Evolutionary conservation across 2,329 filamentous ascomycete genomes (phyloP), one percentile per base, ranked within the genome.

Genomic region (Arthrobotrys pseudoclavata): DNA sequence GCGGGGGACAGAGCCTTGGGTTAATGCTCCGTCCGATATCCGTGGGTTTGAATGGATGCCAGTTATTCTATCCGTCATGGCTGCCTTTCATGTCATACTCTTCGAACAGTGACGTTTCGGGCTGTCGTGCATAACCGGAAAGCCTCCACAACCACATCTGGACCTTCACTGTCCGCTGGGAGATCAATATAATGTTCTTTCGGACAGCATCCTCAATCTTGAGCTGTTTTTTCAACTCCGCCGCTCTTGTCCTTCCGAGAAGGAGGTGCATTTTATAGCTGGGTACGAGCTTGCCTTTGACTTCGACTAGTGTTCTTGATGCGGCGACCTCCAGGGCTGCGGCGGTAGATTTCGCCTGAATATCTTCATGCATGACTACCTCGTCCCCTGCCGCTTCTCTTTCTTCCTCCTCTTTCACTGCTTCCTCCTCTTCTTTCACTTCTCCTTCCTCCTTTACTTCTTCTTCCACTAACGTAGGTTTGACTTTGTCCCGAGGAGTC

Each of bases 71-170:
- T 29, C 22, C 37, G 63, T 7, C 18, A 24, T 67, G 48, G 31
- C 7, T n/a, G 31, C 18, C 13, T 60, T 42, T 67, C 60, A 13
- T n/a, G 34, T 68, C 53, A 18, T 53, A n/a, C 9, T 69, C 55
- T 18, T 50, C 29, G 52, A 76, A 76, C 3, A 70, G 61, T 15
- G 72, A 70, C 22, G 37, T 48, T 24, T 15, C 47, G 10, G 66
- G 57, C 45, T 70, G 24, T 47, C 79, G 53, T 37, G 78, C 67
- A 31, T 81, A 81, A 37, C 76, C 69, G 37, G 75, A 74, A 31
- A 81, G 69, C 26, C 45, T 80, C 80, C 80, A 80, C 22, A 81
- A 18, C 80, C 80, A 81, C 52, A 74, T 80, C 52, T 80, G 78
- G 47, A 68, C 60, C 10, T 79, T 70, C 72, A 74, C 62, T 2